Evolutionary conservation across 2,329 filamentous ascomycete genomes (phyloP).

Genomic region (Exophiala oligosperma): DNA sequence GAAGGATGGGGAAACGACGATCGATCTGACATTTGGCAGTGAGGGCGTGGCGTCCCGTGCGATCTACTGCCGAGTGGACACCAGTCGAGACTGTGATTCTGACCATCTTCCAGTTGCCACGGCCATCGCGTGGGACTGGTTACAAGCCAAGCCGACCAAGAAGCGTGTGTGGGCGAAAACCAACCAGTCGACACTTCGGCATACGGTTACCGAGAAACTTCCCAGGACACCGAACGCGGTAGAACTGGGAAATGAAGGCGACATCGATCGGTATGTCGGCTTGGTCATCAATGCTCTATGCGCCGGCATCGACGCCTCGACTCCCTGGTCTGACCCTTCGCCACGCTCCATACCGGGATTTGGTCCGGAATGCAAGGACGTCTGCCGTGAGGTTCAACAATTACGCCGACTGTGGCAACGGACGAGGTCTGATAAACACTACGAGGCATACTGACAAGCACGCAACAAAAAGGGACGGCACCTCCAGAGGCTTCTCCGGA

Average conservation of each 20-base stretch:
- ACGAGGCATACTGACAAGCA: too few relatives aligned
- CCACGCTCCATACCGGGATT: neutral
- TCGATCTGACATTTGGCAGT: slow-evolving; percentile 9
- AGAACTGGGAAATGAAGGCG: too few relatives aligned
- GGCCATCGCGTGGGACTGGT: slow-evolving; percentile 27
- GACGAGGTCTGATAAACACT: too few relatives aligned
- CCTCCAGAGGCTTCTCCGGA: too few relatives aligned
- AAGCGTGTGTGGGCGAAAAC: slow-evolving; percentile 24
- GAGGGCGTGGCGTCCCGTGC: slow-evolving; percentile 6
- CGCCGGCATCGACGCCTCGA: slow-evolving; percentile 28
- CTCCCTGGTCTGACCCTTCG: slow-evolving; percentile 30
- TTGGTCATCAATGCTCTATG: slow-evolving; percentile 27
- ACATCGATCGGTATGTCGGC: slow-evolving; percentile 20
- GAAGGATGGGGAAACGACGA: slow-evolving; percentile 7
- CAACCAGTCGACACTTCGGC: slow-evolving; percentile 20
- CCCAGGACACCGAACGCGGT: neutral
- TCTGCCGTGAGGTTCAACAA: too few relatives aligned
- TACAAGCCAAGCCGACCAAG: slow-evolving; percentile 12
- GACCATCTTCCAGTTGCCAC: slow-evolving; percentile 31
- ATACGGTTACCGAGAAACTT: slow-evolving; percentile 14
- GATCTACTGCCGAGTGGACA: slow-evolving; percentile 20
- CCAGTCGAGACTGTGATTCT: slow-evolving; percentile 29
- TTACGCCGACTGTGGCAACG: too few relatives aligned
- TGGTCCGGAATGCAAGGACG: too few relatives aligned
- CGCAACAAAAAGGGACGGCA: too few relatives aligned